A percentile compares a stretch with the other conserved stretches of the same genome.
These are phyloP conservation scores for Phyllosticta citrichinensis DNA, from an alignment of 2,329 filamentous ascomycete genomes.

Conservation along the genomic window DNA sequence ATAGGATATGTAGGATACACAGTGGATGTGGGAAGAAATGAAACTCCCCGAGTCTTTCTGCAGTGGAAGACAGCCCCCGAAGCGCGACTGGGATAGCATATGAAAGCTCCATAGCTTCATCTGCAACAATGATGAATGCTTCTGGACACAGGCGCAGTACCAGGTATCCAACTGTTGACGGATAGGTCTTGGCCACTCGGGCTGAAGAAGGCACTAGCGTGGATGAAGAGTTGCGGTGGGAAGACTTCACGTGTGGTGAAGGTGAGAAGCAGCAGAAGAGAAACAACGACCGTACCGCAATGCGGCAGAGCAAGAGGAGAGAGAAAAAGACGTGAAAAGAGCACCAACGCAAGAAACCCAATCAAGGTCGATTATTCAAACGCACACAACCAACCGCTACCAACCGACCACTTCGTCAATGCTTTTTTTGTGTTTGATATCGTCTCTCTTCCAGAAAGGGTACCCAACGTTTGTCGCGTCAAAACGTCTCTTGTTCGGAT, in stretches of 20 bases:
- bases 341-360: conserved; percentile 8
- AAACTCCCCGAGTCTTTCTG: no score
- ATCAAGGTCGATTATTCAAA: not conserved
- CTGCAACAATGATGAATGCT: not conserved
- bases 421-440: conserved; percentile 10
- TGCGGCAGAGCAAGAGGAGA: not conserved
- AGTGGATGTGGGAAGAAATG: no score
- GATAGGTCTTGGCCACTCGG: no score
- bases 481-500: conserved; percentile 9
- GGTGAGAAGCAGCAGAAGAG: conserved; percentile 1
- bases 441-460: conserved; percentile 10
- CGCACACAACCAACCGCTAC: not conserved
- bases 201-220: no score
- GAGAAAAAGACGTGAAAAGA: conserved; percentile 1
- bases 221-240: no score
- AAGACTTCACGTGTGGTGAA: not conserved
- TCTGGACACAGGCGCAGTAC: no score
- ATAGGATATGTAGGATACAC: not conserved
- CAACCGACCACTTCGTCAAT: conserved; percentile 9
- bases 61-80: no score
- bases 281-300: not conserved
- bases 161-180: no score
- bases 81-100: no score
- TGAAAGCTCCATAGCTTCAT: not conserved
- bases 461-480: conserved; percentile 7